Evolutionary conservation across 352 stramenopile species (phyloP), one percentile per base, ranked within the genome.

Genomic region (Pythium rhizo-oryzae): DNA sequence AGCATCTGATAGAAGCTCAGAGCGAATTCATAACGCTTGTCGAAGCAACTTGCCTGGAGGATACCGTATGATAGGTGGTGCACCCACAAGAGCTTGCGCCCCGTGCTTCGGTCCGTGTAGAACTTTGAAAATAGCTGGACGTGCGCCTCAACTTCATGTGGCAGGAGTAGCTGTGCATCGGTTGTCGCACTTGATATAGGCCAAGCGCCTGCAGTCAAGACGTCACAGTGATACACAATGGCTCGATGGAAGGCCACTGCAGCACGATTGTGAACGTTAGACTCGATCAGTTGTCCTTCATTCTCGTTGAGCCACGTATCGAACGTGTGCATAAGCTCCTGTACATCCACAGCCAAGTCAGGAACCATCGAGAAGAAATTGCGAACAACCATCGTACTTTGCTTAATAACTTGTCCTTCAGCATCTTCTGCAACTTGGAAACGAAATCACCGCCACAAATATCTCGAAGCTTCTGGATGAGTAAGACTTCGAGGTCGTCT

Each of bases 371-470:
- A 21, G 39, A 24, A 63, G 33, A 6, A 15, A 39, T 53, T 23
- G 35, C 47, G 58, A 13, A 37, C n/a, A 49, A 57, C 23, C 25
- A 37, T 19, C 68, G 12, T 60, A 96, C 88, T 73, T 91, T 90
- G 85, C 85, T 93, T 43, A 93, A 43, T 59, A 92, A 70, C 62
- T 96, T 96, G 68, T 96, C 88, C 54, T 93, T 91, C 39, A 93
- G 69, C 88, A 96, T 96, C 63, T 96, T 96, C 55, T 96, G 88
- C 12, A 96, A 66, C 73, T 96, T 96, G 28, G 88, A 94, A 12
- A 96, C 88, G 43, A 96, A 96, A 59, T 96, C 88, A 46, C 80
- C 85, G 19, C 88, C 88, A 59, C 88, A 96, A 60, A 93, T 91
- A 35, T 96, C 86, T 18, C 88, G 85, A 43, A 96, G 65, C 53